Conservation (phyloP, 23 red algal species). For the Agarophyton chilense region DNA sequence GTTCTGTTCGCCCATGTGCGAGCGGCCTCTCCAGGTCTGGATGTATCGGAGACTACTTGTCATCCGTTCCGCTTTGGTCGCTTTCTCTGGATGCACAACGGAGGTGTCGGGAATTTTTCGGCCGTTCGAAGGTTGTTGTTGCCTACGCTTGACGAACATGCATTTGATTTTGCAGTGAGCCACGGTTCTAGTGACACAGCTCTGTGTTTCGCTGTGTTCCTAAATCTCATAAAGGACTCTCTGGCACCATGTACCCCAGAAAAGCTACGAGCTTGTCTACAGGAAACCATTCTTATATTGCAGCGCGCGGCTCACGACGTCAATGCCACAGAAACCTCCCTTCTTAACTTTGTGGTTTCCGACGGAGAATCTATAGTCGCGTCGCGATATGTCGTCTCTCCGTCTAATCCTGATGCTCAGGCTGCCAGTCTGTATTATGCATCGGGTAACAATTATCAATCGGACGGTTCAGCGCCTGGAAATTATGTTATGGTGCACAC, state of each 20-base stretch:
- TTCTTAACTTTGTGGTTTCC: slow-evolving; percentile 91
- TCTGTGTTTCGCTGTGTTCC: slow-evolving; percentile 87
- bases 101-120: slow-evolving; percentile 68
- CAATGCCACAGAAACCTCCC: slow-evolving; percentile 61
- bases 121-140: slow-evolving; percentile 63
- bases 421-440: slow-evolving; percentile 81
- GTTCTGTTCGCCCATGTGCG: slow-evolving; percentile 91
- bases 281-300: slow-evolving; percentile 70
- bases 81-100: slow-evolving; percentile 90
- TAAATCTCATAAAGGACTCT: slow-evolving; percentile 66
- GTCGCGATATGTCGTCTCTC: slow-evolving; percentile 66
- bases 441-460: slow-evolving; percentile 64
- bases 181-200: slow-evolving; percentile 79
- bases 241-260: slow-evolving; percentile 55
- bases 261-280: slow-evolving; percentile 46
- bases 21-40: slow-evolving; percentile 74
- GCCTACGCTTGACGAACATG: slow-evolving; percentile 40
- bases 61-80: slow-evolving; percentile 81
- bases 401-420: slow-evolving; percentile 44
- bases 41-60: slow-evolving; percentile 82
- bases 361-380: slow-evolving; percentile 78
- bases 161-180: slow-evolving; percentile 81
- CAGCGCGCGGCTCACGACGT: background rate
- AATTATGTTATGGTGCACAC: slow-evolving; percentile 77
- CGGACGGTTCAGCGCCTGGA: slow-evolving; percentile 56